phyloP scores from a whole-genome alignment of 371 early-diverging fungal genomes.

The Syncephalastrum monosporum region DNA sequence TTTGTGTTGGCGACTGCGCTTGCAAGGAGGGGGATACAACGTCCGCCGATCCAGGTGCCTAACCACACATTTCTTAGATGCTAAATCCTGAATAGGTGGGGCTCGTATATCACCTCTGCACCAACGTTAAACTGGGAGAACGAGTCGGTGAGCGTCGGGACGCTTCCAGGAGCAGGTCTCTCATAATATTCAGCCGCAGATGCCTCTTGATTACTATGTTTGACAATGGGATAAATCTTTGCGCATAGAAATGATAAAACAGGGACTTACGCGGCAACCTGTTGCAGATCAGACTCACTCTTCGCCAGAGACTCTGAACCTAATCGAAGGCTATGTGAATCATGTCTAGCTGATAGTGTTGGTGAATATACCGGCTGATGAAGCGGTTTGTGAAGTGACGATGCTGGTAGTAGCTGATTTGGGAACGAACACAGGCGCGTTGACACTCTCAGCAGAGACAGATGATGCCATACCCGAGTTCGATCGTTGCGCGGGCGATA shows the following conservation, averaged over 20 bases:
- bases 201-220: no score
- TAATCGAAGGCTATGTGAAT: no score
- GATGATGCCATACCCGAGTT: slow-evolving; percentile 37
- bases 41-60: not conserved
- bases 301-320: no score
- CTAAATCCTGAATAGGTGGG: not conserved
- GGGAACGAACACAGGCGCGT: slow-evolving; percentile 69
- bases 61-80: not conserved
- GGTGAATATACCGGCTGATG: no score
- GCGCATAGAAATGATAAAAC: no score
- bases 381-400: no score
- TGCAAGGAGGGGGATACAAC: not conserved
- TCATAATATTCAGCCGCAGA: no score
- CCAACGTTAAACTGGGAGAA: slow-evolving; percentile 34
- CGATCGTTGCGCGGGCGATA: slow-evolving; percentile 60
- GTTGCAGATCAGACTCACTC: no score
- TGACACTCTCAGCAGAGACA: slow-evolving; percentile 57
- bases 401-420: slow-evolving; percentile 44
- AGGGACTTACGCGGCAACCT: no score
- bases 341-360: no score
- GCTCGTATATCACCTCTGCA: slow-evolving; percentile 11
- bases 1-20: slow-evolving; percentile 17
- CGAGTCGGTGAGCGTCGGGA: slow-evolving; percentile 18
- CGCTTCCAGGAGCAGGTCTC: no score
- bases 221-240: no score